A percentile compares a stretch with the other conserved stretches of the same genome.
Evolutionary conservation across 805 yeast genomes (phyloP).

Genomic region (Gaillardinia entomophila): DNA sequence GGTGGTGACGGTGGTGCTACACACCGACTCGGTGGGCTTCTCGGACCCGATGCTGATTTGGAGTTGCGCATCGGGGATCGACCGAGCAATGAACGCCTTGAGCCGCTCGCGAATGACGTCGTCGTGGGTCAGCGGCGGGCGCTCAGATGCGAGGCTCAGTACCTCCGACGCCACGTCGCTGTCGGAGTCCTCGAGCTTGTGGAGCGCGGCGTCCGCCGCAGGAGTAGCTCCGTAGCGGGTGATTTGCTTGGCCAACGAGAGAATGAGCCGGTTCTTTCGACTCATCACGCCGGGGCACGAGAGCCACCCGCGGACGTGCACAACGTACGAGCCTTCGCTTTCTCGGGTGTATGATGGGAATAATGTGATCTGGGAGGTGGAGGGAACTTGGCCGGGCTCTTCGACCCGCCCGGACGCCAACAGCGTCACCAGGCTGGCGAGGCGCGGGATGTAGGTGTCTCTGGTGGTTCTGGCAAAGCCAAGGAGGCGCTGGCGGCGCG

Average conservation of each 20-base stretch:
- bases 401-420: conserved; percentile 26
- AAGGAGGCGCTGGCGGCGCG: conserved; percentile 41
- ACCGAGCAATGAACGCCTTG: conserved; percentile 62
- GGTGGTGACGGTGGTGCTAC: conserved; percentile 35
- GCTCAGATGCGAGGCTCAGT: not conserved
- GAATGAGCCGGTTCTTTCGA: conserved; percentile 63
- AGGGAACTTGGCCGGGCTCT: conserved; percentile 36
- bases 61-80: conserved; percentile 53
- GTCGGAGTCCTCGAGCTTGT: conserved; percentile 12
- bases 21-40: conserved; percentile 18
- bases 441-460: conserved; percentile 51
- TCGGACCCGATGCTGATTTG: conserved; percentile 52
- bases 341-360: conserved; percentile 33
- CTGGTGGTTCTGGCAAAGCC: conserved; percentile 52
- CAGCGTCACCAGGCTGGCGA: conserved; percentile 44
- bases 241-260: conserved; percentile 65
- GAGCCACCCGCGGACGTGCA: conserved; percentile 68
- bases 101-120: conserved; percentile 57
- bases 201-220: conserved; percentile 11
- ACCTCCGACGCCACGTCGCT: not conserved
- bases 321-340: conserved; percentile 30
- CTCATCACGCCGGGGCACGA: conserved; percentile 65
- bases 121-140: conserved; percentile 21
- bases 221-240: conserved; percentile 37
- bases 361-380: conserved; percentile 54